Base-by-base conservation (phyloP, 2,329 filamentous ascomycete genomes). In the Clarireedia sp. region DNA sequence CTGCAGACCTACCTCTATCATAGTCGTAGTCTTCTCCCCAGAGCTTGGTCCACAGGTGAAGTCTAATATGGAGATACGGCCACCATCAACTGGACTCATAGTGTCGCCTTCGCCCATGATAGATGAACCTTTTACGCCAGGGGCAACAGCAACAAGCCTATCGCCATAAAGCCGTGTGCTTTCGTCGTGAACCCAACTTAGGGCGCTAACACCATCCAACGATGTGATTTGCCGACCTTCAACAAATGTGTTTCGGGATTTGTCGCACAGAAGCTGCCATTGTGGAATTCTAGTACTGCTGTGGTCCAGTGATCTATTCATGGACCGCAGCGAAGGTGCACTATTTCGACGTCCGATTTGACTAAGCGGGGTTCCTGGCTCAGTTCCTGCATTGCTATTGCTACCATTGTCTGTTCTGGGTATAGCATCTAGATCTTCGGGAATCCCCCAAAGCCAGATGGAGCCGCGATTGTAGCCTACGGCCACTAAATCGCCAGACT, bases 361-460 rank as follows among this genome's bases (percentile, higher is more conserved):
- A 51, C 51, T 64, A n/a, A 56, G 53, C 24, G 67, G 60, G 37
- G 64, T 61, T 24, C 62, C 64, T 47, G 60, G 56, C 51, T 64
- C 67, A 33, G 63, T 67, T 46, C 65, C 65, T 33, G 54, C 43
- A 51, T 73, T 70, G 29, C 63, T 64, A 17, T 60, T 60, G 1
- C 62, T 55, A n/a, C 67, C 65, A 36, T 61, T 59, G 29, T 66
- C 66, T 14, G 61, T 56, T 26, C 80, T 77, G 2, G 80, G 75
- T 19, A 80, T 70, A 21, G 83, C 78, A 66, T 88, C 86, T 19
- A 90, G 72, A 62, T 87, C 82, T 64, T 86, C 82, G 1, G 89
- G 88, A 26, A 92, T 74, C 24, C 88, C 88, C 68, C 92, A 92
- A 2, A 92, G 70, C 86, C 87, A 92, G 5, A 94, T 73, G 23